Evolutionary conservation across 306 rosid species (phyloP).

Genomic region (Oemleria cerasiformis): DNA sequence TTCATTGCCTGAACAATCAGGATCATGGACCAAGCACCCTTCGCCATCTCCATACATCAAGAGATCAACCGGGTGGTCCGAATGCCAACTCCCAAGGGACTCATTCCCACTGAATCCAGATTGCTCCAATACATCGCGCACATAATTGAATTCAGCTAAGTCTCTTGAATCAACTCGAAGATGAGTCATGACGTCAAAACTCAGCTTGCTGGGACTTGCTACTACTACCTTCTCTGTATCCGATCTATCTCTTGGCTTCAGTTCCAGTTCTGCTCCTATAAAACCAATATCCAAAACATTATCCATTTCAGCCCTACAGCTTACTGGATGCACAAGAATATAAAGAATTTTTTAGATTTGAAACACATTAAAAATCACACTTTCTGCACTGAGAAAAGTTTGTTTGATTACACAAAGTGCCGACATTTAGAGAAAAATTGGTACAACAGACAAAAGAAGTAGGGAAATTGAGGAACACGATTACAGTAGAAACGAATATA

Average conservation of each 20-base stretch:
- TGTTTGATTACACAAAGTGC: neutral
- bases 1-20: constrained; percentile 48
- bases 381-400: neutral
- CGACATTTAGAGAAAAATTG: neutral
- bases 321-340: neutral
- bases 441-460: no score
- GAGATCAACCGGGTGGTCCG: constrained; percentile 56
- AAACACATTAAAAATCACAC: neutral
- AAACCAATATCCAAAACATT: neutral
- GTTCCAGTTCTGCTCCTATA: neutral
- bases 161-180: constrained; percentile 35
- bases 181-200: constrained; percentile 22
- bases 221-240: constrained; percentile 13
- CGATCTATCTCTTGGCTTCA: neutral
- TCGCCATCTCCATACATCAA: constrained; percentile 48
- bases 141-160: constrained; percentile 57
- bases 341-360: neutral
- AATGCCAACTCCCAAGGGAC: constrained; percentile 51
- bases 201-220: constrained; percentile 2
- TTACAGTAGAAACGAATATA: no score
- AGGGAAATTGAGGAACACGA: no score
- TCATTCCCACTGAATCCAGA: constrained; percentile 47
- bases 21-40: constrained; percentile 46
- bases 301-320: constrained; percentile 13
- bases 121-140: constrained; percentile 60